These are phyloP conservation scores for Cladosporium sp. DNA, from an alignment of 2,329 filamentous ascomycete genomes.

Conservation along the genomic window DNA sequence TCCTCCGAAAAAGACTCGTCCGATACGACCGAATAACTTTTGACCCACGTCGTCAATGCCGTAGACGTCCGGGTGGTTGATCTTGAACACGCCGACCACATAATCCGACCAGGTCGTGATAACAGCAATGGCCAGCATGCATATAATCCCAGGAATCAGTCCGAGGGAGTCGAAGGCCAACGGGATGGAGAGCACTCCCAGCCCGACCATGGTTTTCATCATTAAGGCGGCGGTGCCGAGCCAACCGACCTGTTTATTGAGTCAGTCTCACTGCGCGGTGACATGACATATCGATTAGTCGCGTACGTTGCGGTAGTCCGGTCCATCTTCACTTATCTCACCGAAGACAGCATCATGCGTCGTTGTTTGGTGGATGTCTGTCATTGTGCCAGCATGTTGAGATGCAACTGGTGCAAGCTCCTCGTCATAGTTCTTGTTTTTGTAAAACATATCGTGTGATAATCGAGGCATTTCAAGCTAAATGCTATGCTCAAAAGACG, in stretches of 20 bases:
- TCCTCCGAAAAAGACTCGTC: constrained; percentile 44
- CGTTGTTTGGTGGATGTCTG: not conserved
- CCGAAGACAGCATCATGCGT: constrained; percentile 20
- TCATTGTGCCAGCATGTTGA: constrained; percentile 9
- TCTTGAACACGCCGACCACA: constrained; percentile 49
- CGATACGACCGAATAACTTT: constrained; percentile 50
- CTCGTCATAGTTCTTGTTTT: too few species aligned
- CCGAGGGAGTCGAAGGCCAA: constrained; percentile 43
- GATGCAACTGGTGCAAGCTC: not conserved
- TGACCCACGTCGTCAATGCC: constrained; percentile 55
- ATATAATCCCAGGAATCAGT: constrained; percentile 45
- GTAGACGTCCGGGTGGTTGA: constrained; percentile 51
- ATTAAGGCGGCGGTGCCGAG: constrained; percentile 41
- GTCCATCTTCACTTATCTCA: constrained; percentile 15
- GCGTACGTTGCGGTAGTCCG: constrained; percentile 18
- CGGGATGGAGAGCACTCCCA: constrained; percentile 47
- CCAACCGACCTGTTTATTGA: constrained; percentile 45
- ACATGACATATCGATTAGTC: not conserved
- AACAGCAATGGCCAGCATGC: constrained; percentile 35
- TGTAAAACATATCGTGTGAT: too few species aligned
- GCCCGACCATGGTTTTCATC: constrained; percentile 44
- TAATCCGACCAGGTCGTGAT: constrained; percentile 49
- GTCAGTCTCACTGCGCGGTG: not conserved
- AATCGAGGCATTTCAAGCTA: too few species aligned
- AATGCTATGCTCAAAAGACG: too few species aligned